These are phyloP conservation scores for Alternaria viburni DNA, from an alignment of 2,329 filamentous ascomycete genomes.

Conservation along the genomic window DNA sequence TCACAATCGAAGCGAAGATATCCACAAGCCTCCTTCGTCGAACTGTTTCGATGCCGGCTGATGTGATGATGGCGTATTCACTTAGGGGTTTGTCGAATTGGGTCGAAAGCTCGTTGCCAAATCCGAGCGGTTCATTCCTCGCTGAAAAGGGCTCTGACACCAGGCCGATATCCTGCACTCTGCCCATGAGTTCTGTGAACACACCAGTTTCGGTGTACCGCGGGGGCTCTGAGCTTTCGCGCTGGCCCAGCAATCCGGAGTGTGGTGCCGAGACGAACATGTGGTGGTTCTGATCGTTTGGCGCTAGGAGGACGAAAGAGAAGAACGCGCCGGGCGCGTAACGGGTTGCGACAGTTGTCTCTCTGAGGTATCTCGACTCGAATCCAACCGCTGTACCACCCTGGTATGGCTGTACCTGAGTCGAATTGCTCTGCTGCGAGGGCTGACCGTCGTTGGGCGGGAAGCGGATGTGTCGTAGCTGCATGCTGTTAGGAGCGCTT, in stretches of 20 bases:
- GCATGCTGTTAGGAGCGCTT: slow-evolving; percentile 88
- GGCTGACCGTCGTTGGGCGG: slow-evolving; percentile 64
- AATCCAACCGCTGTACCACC: slow-evolving; percentile 31
- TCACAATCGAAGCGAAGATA: slow-evolving; percentile 83
- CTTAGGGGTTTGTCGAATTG: slow-evolving; percentile 85
- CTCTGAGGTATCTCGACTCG: slow-evolving; percentile 34
- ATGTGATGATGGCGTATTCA: slow-evolving; percentile 91
- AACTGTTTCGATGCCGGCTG: slow-evolving; percentile 86
- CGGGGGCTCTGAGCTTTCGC: slow-evolving; percentile 60
- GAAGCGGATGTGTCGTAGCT: slow-evolving; percentile 95
- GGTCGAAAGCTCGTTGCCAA: slow-evolving; percentile 94
- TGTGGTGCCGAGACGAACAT: slow-evolving; percentile 90
- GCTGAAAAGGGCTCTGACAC: slow-evolving; percentile 71
- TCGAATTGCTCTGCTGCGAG: slow-evolving; percentile 27
- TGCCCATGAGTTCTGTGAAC: slow-evolving; percentile 77
- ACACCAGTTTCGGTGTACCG: slow-evolving; percentile 79
- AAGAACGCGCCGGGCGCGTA: slow-evolving; percentile 93
- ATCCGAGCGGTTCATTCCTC: slow-evolving; percentile 72
- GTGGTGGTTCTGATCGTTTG: slow-evolving; percentile 64
- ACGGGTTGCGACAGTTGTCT: slow-evolving; percentile 58
- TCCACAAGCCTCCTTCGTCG: slow-evolving; percentile 86
- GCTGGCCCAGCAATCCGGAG: slow-evolving; percentile 76
- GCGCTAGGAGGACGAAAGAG: slow-evolving; percentile 74
- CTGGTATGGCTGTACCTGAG: slow-evolving; percentile 41
- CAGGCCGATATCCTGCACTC: slow-evolving; percentile 78